Evolutionary conservation across 306 rosid genomes (phyloP).

Genomic region (Pueraria montana): DNA sequence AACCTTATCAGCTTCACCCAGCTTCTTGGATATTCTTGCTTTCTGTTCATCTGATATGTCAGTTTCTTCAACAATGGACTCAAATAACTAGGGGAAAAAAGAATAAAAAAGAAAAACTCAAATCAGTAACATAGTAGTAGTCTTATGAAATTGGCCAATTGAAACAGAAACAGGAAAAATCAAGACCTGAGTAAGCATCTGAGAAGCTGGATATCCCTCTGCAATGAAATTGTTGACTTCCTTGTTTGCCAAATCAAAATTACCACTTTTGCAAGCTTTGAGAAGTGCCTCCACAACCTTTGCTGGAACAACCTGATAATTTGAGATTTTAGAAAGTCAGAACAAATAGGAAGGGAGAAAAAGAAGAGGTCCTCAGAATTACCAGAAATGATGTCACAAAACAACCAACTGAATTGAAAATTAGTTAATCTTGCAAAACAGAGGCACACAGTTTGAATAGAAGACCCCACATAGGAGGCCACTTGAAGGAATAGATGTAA

Average conservation of each 20-base stretch:
- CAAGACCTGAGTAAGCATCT: slow-evolving; percentile 80
- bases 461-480: slow-evolving; percentile 12
- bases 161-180: slow-evolving; percentile 30
- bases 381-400: slow-evolving; percentile 21
- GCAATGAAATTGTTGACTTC: slow-evolving; percentile 88
- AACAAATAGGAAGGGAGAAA: slow-evolving; percentile 18
- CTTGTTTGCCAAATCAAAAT: slow-evolving; percentile 91
- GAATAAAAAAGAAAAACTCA: neutral
- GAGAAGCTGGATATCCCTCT: slow-evolving; percentile 96
- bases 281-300: slow-evolving; percentile 68
- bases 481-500: slow-evolving; percentile 30
- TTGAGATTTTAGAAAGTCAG: slow-evolving; percentile 42
- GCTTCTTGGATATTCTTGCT: slow-evolving; percentile 85
- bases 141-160: slow-evolving; percentile 14
- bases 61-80: slow-evolving; percentile 72
- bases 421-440: neutral
- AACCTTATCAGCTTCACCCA: slow-evolving; percentile 95
- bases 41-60: slow-evolving; percentile 91
- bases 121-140: neutral
- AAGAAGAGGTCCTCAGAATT: neutral
- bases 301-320: slow-evolving; percentile 71
- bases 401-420: slow-evolving; percentile 24
- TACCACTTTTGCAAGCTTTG: slow-evolving; percentile 80
- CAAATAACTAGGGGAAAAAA: slow-evolving; percentile 69
- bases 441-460: slow-evolving; percentile 8